A percentile compares a stretch with the other conserved stretches of the same genome.
Evolutionary conservation across 768 basidiomycete genomes (phyloP).

Genomic region (Leccinum subgranulosum): DNA sequence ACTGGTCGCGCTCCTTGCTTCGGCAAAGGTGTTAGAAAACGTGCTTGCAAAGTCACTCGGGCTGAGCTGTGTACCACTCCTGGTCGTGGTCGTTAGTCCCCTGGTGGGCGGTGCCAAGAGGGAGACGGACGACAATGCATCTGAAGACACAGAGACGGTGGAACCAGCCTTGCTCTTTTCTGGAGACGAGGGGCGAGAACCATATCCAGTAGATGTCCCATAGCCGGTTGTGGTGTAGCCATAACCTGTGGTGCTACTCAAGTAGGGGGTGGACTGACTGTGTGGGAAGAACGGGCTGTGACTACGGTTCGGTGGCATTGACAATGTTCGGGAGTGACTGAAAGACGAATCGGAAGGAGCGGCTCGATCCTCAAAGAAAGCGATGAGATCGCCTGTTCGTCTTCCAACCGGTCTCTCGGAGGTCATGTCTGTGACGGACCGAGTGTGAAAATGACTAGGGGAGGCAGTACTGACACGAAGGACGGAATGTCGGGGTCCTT

Average conservation of each 20-base stretch:
- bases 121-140: conserved; percentile 34
- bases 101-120: conserved; percentile 49
- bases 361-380: conserved; percentile 63
- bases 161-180: conserved; percentile 41
- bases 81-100: conserved; percentile 22
- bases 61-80: conserved; percentile 33
- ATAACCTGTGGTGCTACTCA: conserved; percentile 35
- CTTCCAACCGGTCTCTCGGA: conserved; percentile 45
- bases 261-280: conserved; percentile 40
- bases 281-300: conserved; percentile 28
- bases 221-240: conserved; percentile 35
- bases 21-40: conserved; percentile 40
- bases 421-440: conserved; percentile 57
- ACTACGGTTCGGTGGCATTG: conserved; percentile 42
- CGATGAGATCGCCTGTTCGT: conserved; percentile 68
- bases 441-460: conserved; percentile 43
- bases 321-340: conserved; percentile 53
- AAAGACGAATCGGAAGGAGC: conserved; percentile 35
- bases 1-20: conserved; percentile 23
- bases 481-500: conserved; percentile 46
- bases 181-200: conserved; percentile 48
- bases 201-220: conserved; percentile 27
- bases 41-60: conserved; percentile 37
- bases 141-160: conserved; percentile 27
- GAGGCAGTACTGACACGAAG: conserved; percentile 38